Base-by-base conservation (phyloP, 108 stramenopile species). In the Cylindrotheca fusiformis region DNA sequence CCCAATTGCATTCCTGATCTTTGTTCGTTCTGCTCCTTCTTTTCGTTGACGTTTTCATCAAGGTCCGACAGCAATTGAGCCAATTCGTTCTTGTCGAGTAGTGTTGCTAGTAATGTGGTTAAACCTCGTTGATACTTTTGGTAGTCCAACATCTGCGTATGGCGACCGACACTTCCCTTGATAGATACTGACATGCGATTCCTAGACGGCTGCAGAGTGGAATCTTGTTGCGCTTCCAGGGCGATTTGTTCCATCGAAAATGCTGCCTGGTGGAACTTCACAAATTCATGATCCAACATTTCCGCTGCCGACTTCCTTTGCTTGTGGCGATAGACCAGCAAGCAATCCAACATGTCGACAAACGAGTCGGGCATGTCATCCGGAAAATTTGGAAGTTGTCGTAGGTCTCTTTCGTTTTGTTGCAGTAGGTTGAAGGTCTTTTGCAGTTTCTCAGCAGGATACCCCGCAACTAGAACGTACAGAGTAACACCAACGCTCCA, bases 401-500 rank as follows among this genome's bases (percentile, higher is more conserved):
- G 50, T 44, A 90, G 57, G 12, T 81, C 50, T 29, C 90, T 72
- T 27, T 70, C 58, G 44, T 41, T 27, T 29, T 46, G 64, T 55
- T 89, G 87, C 14, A 93, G 47, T 4, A 68, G 68, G 58, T 93
- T 86, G 65, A 93, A 93, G 0, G 86, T 79, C 54, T 74, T 71
- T 69, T 93, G 91, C 48, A 93, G 69, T 1, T 41, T 26, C 8
- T 88, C 86, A 1, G 85, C 79, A 22, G 90, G 90, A 55, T 75
- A 90, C 28, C 91, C 91, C 3, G 91, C 91, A 14, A 88, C 91
- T 19, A 93, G 59, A 0, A 93, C 91, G 50, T 90, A 93, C 1
- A 93, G 65, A 8, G 84, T 78, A 1, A 75, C 88, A 21, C 84
- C 91, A 4, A 66, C 84, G 19, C 73, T 76, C 88, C 88, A 93